phyloP scores from a whole-genome alignment of 2,329 filamentous ascomycete species.

The Talaromyces albobiverticillius region DNA sequence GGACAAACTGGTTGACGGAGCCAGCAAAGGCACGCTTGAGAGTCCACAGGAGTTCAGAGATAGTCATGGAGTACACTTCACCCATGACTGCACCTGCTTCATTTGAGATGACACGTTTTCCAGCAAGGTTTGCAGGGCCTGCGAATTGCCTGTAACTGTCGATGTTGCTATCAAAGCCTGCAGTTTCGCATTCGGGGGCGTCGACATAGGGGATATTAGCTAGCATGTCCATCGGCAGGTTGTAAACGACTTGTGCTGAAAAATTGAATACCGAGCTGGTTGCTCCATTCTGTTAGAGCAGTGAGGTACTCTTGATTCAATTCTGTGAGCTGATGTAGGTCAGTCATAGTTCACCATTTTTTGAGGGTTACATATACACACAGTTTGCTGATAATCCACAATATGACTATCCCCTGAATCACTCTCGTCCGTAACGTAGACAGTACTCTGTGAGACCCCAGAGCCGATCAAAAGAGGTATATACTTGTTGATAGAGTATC shows the following conservation, averaged over 20 bases:
- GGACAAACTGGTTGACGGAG: conserved; percentile 43
- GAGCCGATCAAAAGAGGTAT: conserved; percentile 32
- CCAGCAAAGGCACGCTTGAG: conserved; percentile 40
- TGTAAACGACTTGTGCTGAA: conserved; percentile 42
- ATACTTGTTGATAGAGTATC: conserved; percentile 33
- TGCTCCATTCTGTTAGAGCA: conserved; percentile 27
- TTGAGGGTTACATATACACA: too few species aligned
- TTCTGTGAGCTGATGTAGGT: conserved; percentile 17
- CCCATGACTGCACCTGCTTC: conserved; percentile 33
- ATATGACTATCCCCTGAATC: conserved; percentile 22
- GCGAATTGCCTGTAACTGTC: conserved; percentile 42
- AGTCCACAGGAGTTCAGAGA: conserved; percentile 31
- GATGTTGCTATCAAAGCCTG: conserved; percentile 35
- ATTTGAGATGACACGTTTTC: conserved; percentile 38
- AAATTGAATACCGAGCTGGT: conserved; percentile 31
- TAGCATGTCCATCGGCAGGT: conserved; percentile 43
- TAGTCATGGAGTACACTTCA: conserved; percentile 22
- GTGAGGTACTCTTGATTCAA: conserved; percentile 33
- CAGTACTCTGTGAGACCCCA: conserved; percentile 11
- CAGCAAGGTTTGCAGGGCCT: conserved; percentile 39
- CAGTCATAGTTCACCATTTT: background rate
- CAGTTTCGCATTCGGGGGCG: conserved; percentile 42
- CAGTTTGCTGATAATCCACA: conserved; percentile 21
- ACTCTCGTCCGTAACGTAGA: conserved; percentile 16
- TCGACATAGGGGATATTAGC: conserved; percentile 36